Percentiles rank a stretch among this genome's conserved stretches.
Conservation (phyloP, 768 basidiomycete genomes). For the Rhodotorula babjevae region DNA sequence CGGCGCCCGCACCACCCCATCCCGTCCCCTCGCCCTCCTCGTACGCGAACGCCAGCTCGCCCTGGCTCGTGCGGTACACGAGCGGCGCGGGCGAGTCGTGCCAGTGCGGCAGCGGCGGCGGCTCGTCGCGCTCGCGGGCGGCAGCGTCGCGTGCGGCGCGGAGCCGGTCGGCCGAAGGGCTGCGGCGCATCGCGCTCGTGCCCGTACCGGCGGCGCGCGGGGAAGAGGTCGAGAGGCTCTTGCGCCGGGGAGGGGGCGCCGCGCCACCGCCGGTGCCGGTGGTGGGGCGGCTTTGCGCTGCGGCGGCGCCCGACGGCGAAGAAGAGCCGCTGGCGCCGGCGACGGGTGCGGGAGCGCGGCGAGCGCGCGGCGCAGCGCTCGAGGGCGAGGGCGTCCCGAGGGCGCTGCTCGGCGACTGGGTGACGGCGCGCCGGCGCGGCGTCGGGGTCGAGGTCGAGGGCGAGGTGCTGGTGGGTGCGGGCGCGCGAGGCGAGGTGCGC, state of each 20-base stretch:
- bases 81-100: background rate
- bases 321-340: no score
- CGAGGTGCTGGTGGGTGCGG: background rate
- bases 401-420: background rate
- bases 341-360: background rate
- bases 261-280: no score
- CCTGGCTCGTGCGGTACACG: slow-evolving; percentile 17
- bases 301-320: no score
- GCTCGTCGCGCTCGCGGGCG: background rate
- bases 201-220: background rate
- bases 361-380: background rate
- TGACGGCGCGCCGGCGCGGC: background rate
- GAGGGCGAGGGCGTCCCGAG: background rate
- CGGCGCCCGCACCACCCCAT: no score
- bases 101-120: background rate
- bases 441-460: background rate
- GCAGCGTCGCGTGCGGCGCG: background rate
- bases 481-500: background rate
- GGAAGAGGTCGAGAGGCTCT: background rate
- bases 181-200: background rate
- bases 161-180: background rate
- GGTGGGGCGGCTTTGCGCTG: no score
- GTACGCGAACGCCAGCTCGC: slow-evolving; percentile 12
- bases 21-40: background rate
- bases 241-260: background rate